Evolutionary conservation across 2,329 filamentous ascomycete genomes (phyloP).

Genomic region (Talaromyces pinophilus): DNA sequence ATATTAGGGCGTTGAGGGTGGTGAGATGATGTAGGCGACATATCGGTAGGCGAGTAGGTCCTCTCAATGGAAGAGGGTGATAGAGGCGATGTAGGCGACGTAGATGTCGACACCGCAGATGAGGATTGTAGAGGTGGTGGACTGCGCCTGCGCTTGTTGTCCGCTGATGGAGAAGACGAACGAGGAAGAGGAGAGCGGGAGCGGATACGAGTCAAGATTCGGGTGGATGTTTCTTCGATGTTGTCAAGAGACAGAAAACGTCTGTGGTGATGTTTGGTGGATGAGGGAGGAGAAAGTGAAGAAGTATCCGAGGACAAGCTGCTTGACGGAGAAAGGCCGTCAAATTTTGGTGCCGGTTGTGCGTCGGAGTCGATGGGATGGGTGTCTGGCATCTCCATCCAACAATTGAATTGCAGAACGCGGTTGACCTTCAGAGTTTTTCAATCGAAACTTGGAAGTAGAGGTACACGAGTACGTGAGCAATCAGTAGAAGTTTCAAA

Average conservation of each 20-base stretch:
- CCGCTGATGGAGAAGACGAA: constrained; percentile 1
- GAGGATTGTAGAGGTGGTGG: not conserved
- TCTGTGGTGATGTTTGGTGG: constrained; percentile 12
- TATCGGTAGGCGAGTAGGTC: constrained; percentile 4
- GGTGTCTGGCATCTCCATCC: constrained; percentile 23
- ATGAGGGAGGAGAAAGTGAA: constrained; percentile 1
- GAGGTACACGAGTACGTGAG: not conserved
- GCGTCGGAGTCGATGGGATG: constrained; percentile 15
- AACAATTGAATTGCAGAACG: constrained; percentile 1
- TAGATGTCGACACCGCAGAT: not conserved
- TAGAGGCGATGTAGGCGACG: not conserved
- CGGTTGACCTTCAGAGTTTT: not conserved
- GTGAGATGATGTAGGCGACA: constrained; percentile 14
- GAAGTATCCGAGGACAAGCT: constrained; percentile 12
- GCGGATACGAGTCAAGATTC: constrained; percentile 20
- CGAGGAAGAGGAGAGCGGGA: constrained; percentile 23
- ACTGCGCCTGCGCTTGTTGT: not conserved
- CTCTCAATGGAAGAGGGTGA: not conserved
- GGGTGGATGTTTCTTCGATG: constrained; percentile 9
- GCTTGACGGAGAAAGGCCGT: constrained; percentile 14
- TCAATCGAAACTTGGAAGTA: not conserved
- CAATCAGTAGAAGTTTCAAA: not conserved
- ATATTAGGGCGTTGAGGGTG: constrained; percentile 8
- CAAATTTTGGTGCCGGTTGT: constrained; percentile 6
- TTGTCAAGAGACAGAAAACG: constrained; percentile 21